A percentile compares a stretch with the other conserved stretches of the same genome.
phyloP scores from a whole-genome alignment of 1,284 basidiomycete genomes.

The Sporisorium iseilematis-ciliati region DNA sequence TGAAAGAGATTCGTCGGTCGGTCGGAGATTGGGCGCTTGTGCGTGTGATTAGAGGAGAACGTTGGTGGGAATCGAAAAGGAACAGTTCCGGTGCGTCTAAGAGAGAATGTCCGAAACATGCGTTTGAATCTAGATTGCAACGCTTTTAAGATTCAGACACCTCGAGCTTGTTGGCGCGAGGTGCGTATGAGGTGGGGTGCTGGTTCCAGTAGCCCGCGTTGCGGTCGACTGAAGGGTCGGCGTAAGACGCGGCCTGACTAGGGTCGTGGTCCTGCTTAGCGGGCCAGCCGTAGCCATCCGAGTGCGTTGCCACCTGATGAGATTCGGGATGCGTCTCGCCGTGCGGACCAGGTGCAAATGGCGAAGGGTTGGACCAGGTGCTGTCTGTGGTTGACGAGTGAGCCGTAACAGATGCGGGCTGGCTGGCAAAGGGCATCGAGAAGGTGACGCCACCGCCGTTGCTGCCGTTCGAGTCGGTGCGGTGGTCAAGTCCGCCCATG shows the following conservation, averaged over 20 bases:
- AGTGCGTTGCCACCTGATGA: conserved; percentile 31
- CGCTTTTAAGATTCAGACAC: conserved; percentile 26
- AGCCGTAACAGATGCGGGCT: conserved; percentile 30
- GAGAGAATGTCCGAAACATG: background rate
- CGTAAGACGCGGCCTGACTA: conserved; percentile 68
- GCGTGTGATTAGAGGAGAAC: conserved; percentile 10
- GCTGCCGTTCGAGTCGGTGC: conserved; percentile 32
- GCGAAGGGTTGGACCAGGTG: conserved; percentile 50
- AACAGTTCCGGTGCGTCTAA: conserved; percentile 11
- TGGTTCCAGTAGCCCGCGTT: conserved; percentile 47
- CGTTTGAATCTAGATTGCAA: background rate
- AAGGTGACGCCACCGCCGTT: conserved; percentile 47
- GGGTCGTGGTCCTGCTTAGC: conserved; percentile 72
- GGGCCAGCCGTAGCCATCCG: conserved; percentile 49
- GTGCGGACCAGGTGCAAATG: conserved; percentile 46
- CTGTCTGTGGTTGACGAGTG: conserved; percentile 38
- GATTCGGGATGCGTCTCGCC: conserved; percentile 37
- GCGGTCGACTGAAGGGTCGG: conserved; percentile 35
- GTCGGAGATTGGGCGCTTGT: conserved; percentile 6
- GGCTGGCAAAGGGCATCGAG: conserved; percentile 46
- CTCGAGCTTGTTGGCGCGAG: conserved; percentile 38
- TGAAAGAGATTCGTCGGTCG: conserved; percentile 8
- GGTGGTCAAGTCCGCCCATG: conserved; percentile 34
- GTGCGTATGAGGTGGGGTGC: conserved; percentile 39
- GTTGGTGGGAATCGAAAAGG: background rate